Conservation (phyloP, 2,329 filamentous ascomycete genomes). For the Epicoccum nigrum region DNA sequence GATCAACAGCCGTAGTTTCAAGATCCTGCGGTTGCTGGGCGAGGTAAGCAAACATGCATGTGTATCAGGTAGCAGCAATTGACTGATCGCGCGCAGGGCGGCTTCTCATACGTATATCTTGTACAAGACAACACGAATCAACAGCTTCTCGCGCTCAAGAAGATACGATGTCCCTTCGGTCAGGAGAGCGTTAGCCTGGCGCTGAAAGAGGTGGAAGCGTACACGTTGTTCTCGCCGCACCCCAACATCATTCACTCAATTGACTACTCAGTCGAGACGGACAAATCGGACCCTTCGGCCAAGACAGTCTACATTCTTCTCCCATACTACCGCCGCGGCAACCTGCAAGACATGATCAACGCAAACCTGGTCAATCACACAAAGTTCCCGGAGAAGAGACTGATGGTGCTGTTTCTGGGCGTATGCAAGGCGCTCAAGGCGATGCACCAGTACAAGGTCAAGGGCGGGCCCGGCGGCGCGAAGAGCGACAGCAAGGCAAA, state of each 20-base stretch:
- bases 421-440: slow-evolving; percentile 85
- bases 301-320: slow-evolving; percentile 98
- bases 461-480: slow-evolving; percentile 59
- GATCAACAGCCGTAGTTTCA: slow-evolving; percentile 94
- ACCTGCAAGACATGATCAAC: slow-evolving; percentile 98
- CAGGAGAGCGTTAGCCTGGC: slow-evolving; percentile 94
- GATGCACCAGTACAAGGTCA: slow-evolving; percentile 87
- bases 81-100: slow-evolving; percentile 65
- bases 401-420: slow-evolving; percentile 90
- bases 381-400: slow-evolving; percentile 80
- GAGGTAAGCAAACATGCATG: slow-evolving; percentile 66
- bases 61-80: neutral
- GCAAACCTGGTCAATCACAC: slow-evolving; percentile 96
- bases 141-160: slow-evolving; percentile 92
- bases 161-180: slow-evolving; percentile 97
- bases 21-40: slow-evolving; percentile 89
- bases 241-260: slow-evolving; percentile 85
- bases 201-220: slow-evolving; percentile 96
- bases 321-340: slow-evolving; percentile 93
- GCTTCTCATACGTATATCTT: slow-evolving; percentile 98
- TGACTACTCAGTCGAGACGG: slow-evolving; percentile 81
- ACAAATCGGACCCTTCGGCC: slow-evolving; percentile 68
- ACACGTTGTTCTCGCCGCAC: slow-evolving; percentile 83
- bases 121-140: slow-evolving; percentile 88
- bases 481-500: slow-evolving; percentile 60